Evolutionary conservation across 495 filamentous ascomycete genomes (phyloP).

Genomic region (Neurospora sp.): DNA sequence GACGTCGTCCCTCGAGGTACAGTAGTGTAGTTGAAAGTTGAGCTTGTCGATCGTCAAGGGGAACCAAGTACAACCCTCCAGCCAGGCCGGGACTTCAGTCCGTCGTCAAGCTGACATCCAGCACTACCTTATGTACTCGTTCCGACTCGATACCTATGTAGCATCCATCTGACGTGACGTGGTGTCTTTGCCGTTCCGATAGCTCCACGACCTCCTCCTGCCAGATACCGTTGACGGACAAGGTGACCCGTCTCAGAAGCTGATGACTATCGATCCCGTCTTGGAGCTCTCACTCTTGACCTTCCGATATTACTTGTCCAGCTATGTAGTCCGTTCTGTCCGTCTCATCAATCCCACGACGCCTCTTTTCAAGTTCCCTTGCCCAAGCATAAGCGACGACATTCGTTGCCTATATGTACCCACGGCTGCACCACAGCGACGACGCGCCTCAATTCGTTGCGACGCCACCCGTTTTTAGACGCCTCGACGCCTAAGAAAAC

Average conservation of each 20-base stretch:
- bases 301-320: neutral
- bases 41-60: neutral
- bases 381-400: neutral
- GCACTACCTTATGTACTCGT: neutral
- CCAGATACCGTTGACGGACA: neutral
- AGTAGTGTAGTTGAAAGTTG: neutral
- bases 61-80: neutral
- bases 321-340: neutral
- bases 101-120: neutral
- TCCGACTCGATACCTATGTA: no score
- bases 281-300: neutral
- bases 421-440: neutral
- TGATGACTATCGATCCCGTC: neutral
- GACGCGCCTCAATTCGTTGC: neutral
- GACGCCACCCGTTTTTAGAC: neutral
- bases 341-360: neutral
- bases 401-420: neutral
- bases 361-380: neutral
- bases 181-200: neutral
- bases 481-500: neutral
- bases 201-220: neutral
- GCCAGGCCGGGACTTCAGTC: neutral
- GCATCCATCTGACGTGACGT: neutral
- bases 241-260: neutral
- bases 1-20: neutral